Conservation (phyloP, 768 basidiomycete genomes). For the Serendipita sp. region DNA sequence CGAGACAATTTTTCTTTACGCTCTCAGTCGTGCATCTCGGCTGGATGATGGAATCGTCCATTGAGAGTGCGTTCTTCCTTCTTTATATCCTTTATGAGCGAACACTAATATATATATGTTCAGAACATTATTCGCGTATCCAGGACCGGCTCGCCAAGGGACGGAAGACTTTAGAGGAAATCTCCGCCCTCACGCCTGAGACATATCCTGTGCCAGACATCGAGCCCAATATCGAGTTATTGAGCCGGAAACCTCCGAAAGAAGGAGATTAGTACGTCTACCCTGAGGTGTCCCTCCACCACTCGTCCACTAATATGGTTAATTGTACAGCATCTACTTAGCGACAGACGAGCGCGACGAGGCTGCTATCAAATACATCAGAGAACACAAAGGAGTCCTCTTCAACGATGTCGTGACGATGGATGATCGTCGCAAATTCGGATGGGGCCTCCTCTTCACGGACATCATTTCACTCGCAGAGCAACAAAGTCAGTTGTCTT, state of each 20-base stretch:
- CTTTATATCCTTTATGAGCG: not conserved
- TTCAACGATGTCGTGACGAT: conserved; percentile 26
- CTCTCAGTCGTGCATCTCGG: conserved; percentile 15
- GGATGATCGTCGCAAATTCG: conserved; percentile 24
- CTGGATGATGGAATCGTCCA: conserved; percentile 22
- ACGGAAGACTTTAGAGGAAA: conserved; percentile 10
- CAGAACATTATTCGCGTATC: conserved; percentile 22
- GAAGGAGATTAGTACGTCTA: conserved; percentile 10
- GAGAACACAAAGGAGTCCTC: conserved; percentile 23
- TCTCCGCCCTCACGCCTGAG: not conserved
- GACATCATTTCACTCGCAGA: conserved; percentile 29
- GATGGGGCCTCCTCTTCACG: conserved; percentile 28
- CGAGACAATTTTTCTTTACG: not conserved
- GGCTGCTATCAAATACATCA: conserved; percentile 18
- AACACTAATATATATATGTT: not conserved
- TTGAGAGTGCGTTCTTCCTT: conserved; percentile 13
- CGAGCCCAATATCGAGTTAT: conserved; percentile 7
- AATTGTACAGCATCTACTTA: conserved; percentile 13
- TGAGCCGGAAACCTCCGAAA: conserved; percentile 6
- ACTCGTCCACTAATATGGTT: not conserved
- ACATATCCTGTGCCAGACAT: conserved; percentile 7
- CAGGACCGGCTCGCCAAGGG: conserved; percentile 16
- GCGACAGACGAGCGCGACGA: conserved; percentile 27
- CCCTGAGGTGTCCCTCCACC: too few relatives aligned
- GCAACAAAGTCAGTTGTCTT: conserved; percentile 14